phyloP scores from a whole-genome alignment of 2,329 filamentous ascomycete species.

The Fusarium paranaense region DNA sequence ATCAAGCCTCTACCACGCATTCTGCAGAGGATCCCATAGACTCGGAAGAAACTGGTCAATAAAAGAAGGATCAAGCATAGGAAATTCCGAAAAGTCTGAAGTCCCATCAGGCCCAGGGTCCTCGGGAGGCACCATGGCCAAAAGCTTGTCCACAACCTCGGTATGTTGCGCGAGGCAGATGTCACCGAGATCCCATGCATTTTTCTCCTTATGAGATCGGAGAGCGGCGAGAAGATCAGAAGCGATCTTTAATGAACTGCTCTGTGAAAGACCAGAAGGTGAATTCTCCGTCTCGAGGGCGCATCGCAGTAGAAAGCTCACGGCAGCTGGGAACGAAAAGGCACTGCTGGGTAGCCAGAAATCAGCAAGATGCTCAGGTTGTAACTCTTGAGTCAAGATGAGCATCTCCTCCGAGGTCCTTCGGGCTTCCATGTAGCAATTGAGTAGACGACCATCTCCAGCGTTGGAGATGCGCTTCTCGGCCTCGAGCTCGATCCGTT shows the following conservation, averaged over 20 bases:
- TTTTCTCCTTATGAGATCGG: slow-evolving; percentile 51
- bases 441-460: slow-evolving; percentile 40
- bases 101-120: slow-evolving; percentile 29
- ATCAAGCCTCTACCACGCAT: slow-evolving; percentile 43
- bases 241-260: slow-evolving; percentile 56
- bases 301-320: slow-evolving; percentile 62
- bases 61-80: slow-evolving; percentile 48
- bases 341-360: slow-evolving; percentile 63
- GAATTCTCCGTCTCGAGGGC: slow-evolving; percentile 58
- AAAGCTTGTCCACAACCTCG: slow-evolving; percentile 59
- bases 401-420: slow-evolving; percentile 62
- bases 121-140: slow-evolving; percentile 44
- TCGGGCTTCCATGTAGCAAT: slow-evolving; percentile 55
- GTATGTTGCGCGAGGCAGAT: slow-evolving; percentile 61
- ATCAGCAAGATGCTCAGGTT: slow-evolving; percentile 56
- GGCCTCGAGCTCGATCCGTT: slow-evolving; percentile 60
- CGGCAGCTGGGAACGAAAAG: slow-evolving; percentile 61
- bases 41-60: slow-evolving; percentile 51
- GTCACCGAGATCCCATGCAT: slow-evolving; percentile 63
- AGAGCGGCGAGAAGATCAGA: slow-evolving; percentile 55
- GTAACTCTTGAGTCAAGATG: slow-evolving; percentile 58
- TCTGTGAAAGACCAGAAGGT: slow-evolving; percentile 49
- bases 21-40: slow-evolving; percentile 53
- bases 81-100: slow-evolving; percentile 43
- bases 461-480: slow-evolving; percentile 45